Conservation (phyloP, 257 asterid species). For the Solanum arcanum region DNA sequence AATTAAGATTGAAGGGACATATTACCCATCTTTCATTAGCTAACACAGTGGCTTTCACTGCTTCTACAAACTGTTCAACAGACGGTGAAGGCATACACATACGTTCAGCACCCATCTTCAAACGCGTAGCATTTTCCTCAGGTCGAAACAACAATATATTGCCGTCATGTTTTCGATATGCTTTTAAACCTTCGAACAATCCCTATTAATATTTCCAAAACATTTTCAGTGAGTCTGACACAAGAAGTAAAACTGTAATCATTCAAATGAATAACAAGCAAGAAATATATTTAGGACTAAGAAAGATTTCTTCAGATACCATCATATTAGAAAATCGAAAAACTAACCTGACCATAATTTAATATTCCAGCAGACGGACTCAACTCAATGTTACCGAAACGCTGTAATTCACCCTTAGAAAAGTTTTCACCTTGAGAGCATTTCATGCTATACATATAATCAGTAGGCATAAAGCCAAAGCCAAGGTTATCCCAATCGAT, state of each 20-base stretch:
- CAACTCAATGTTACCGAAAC: constrained; percentile 92
- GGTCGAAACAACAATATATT: constrained; percentile 84
- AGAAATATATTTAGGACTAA: not conserved
- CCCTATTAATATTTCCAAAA: constrained; percentile 37
- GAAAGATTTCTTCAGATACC: not conserved
- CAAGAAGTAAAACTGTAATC: not conserved
- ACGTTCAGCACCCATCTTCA: constrained; percentile 82
- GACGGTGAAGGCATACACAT: constrained; percentile 98
- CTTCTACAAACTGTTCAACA: constrained; percentile 82
- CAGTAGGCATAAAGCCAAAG: constrained; percentile 64
- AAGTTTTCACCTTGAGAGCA: constrained; percentile 68
- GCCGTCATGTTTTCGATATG: constrained; percentile 73
- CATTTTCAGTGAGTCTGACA: not conserved
- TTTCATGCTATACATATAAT: constrained; percentile 84
- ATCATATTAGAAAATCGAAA: not conserved
- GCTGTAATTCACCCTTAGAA: constrained; percentile 59
- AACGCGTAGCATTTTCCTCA: constrained; percentile 63
- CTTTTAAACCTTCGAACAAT: constrained; percentile 84
- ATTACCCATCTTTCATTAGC: constrained; percentile 97
- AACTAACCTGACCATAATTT: constrained; percentile 88
- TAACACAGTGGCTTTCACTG: constrained; percentile 75
- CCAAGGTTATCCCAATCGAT: constrained; percentile 96
- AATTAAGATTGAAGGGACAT: not conserved
- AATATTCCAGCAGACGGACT: constrained; percentile 89
- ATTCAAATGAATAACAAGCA: not conserved